Conservation (phyloP, 2,329 filamentous ascomycete species). For the Penicillium sp. region DNA sequence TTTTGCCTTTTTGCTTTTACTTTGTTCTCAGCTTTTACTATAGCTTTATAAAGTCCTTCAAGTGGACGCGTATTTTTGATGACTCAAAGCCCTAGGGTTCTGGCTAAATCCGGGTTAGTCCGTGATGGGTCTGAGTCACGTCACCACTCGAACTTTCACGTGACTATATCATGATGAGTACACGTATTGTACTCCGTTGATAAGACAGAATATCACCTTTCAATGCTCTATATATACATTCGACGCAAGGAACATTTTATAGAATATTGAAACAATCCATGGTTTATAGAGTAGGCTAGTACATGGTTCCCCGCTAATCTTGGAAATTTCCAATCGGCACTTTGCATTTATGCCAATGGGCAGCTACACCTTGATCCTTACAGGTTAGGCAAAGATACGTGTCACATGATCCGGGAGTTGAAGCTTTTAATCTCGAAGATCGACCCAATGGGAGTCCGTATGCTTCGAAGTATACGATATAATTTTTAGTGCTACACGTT, state of each 20-base stretch:
- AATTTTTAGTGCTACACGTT: not conserved
- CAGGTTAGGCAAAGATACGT: slow-evolving; percentile 15
- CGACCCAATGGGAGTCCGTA: not conserved
- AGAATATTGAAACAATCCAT: not conserved
- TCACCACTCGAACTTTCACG: slow-evolving; percentile 17
- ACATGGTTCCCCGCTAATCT: not conserved
- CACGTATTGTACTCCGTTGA: not conserved
- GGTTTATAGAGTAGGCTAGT: not conserved
- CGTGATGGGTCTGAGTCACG: slow-evolving; percentile 17
- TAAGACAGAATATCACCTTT: not conserved
- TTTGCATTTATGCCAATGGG: not conserved
- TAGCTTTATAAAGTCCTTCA: not conserved
- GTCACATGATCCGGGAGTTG: slow-evolving; percentile 1
- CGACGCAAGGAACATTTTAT: not conserved
- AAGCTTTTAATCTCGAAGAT: not conserved
- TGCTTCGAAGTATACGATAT: not conserved
- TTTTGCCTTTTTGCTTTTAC: not conserved
- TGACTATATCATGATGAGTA: slow-evolving; percentile 5
- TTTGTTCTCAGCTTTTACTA: not conserved
- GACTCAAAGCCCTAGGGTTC: slow-evolving; percentile 22
- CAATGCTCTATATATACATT: not conserved
- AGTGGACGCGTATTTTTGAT: not conserved
- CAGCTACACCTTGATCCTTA: slow-evolving; percentile 14
- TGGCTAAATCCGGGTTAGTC: slow-evolving; percentile 19
- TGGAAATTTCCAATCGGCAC: not conserved